Percentiles rank a stretch among this genome's conserved stretches.
These are phyloP conservation scores for Chenopodium suecicum DNA, from an alignment of 148 eudicot genomes.

Conservation along the genomic window DNA sequence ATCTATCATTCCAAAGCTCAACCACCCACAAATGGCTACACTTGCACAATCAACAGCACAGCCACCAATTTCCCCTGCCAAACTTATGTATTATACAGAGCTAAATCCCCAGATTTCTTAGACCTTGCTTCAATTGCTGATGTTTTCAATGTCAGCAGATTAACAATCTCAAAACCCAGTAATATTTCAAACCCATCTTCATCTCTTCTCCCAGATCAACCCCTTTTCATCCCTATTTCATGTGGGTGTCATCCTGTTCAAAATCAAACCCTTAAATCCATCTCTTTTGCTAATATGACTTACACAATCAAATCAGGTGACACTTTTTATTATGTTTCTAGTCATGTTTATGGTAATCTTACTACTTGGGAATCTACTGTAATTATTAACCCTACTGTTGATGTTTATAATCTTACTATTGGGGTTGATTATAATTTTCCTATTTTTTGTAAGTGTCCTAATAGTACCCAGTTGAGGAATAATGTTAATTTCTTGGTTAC, in stretches of 20 bases:
- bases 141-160: constrained; percentile 70
- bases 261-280: constrained; percentile 13
- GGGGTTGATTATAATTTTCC: constrained; percentile 55
- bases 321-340: constrained; percentile 55
- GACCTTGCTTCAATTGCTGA: constrained; percentile 70
- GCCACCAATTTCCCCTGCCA: constrained; percentile 50
- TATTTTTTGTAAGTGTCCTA: constrained; percentile 76
- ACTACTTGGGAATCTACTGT: constrained; percentile 72
- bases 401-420: constrained; percentile 36
- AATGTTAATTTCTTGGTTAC: constrained; percentile 46
- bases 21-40: constrained; percentile 64
- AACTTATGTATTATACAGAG: constrained; percentile 61
- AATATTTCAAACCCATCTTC: constrained; percentile 52
- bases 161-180: constrained; percentile 64
- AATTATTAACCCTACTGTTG: constrained; percentile 52
- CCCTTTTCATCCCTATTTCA: constrained; percentile 63
- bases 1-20: constrained; percentile 31
- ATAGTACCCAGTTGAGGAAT: constrained; percentile 35
- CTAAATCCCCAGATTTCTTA: constrained; percentile 40
- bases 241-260: constrained; percentile 60
- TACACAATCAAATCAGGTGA: constrained; percentile 46
- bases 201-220: constrained; percentile 43
- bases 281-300: constrained; percentile 53
- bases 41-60: constrained; percentile 46
- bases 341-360: constrained; percentile 46